Evolutionary conservation across 805 yeast genomes (phyloP).

Genomic region (Wickerhamiella sorbophila): DNA sequence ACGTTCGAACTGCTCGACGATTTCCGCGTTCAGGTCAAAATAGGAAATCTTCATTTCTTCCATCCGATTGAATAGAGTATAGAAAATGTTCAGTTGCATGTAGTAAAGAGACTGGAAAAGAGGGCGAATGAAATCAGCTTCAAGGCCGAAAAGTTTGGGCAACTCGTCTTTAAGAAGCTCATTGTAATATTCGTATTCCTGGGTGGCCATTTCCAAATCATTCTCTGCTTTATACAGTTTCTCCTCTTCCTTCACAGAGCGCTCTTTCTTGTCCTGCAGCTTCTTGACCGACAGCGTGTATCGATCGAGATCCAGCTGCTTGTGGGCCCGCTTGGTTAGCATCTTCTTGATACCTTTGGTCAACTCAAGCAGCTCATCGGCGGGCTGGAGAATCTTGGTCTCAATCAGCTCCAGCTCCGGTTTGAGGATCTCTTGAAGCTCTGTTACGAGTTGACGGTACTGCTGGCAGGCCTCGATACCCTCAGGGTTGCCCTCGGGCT

Average conservation of each 20-base stretch:
- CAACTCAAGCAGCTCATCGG: slow-evolving; percentile 74
- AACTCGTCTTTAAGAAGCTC: slow-evolving; percentile 84
- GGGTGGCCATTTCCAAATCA: slow-evolving; percentile 78
- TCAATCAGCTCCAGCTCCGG: slow-evolving; percentile 92
- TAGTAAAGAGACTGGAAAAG: slow-evolving; percentile 86
- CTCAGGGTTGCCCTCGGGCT: slow-evolving; percentile 90
- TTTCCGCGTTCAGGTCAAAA: slow-evolving; percentile 74
- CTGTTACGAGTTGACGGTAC: slow-evolving; percentile 75
- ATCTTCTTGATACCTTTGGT: slow-evolving; percentile 77
- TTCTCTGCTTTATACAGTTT: slow-evolving; percentile 78
- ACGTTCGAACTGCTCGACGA: slow-evolving; percentile 57
- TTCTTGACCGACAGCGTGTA: slow-evolving; percentile 55
- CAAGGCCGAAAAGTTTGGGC: slow-evolving; percentile 75
- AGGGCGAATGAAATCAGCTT: slow-evolving; percentile 85
- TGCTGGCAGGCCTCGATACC: slow-evolving; percentile 92
- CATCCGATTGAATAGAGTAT: slow-evolving; percentile 79
- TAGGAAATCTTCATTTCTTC: slow-evolving; percentile 96
- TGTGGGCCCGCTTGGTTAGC: slow-evolving; percentile 91
- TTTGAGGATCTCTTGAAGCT: slow-evolving; percentile 67
- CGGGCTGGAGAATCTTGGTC: slow-evolving; percentile 76
- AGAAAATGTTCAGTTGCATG: slow-evolving; percentile 95
- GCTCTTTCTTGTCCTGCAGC: slow-evolving; percentile 69
- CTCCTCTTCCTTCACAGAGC: slow-evolving; percentile 81
- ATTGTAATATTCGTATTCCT: slow-evolving; percentile 91
- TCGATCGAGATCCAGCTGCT: slow-evolving; percentile 86